phyloP scores from a whole-genome alignment of 2,329 filamentous ascomycete genomes.

The Onygenales sp. region DNA sequence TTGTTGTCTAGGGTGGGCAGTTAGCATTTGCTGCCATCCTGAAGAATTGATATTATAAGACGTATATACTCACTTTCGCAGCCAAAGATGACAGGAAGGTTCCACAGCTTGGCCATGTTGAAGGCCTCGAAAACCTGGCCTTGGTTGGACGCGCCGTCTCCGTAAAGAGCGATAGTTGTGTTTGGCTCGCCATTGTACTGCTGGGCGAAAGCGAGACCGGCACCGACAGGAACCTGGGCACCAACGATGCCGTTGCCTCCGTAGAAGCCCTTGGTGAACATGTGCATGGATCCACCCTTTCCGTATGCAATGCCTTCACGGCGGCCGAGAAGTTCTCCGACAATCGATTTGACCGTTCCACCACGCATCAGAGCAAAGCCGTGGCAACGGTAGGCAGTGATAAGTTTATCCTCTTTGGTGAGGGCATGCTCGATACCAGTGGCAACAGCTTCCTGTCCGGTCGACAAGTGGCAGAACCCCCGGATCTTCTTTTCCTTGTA shows the following conservation, averaged over 20 bases:
- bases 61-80: constrained; percentile 74
- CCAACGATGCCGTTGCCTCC: constrained; percentile 98
- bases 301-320: constrained; percentile 96
- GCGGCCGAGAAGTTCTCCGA: constrained; percentile 89
- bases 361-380: constrained; percentile 97
- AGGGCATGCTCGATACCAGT: constrained; percentile 96
- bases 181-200: constrained; percentile 85
- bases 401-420: constrained; percentile 82
- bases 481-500: constrained; percentile 99
- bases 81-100: constrained; percentile 86
- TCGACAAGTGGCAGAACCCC: constrained; percentile 98
- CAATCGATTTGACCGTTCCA: constrained; percentile 79
- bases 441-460: constrained; percentile 93
- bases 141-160: constrained; percentile 97
- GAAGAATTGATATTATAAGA: not conserved
- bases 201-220: constrained; percentile 92
- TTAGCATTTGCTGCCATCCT: constrained; percentile 16
- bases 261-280: constrained; percentile 97
- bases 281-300: constrained; percentile 99
- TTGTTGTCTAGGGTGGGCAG: constrained; percentile 71
- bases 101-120: constrained; percentile 99
- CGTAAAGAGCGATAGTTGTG: constrained; percentile 82
- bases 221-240: constrained; percentile 94
- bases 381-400: constrained; percentile 98
- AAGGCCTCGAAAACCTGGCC: constrained; percentile 99